phyloP scores from a whole-genome alignment of 176 grass and related monocot genomes.

The Urochloa ruziziensis region DNA sequence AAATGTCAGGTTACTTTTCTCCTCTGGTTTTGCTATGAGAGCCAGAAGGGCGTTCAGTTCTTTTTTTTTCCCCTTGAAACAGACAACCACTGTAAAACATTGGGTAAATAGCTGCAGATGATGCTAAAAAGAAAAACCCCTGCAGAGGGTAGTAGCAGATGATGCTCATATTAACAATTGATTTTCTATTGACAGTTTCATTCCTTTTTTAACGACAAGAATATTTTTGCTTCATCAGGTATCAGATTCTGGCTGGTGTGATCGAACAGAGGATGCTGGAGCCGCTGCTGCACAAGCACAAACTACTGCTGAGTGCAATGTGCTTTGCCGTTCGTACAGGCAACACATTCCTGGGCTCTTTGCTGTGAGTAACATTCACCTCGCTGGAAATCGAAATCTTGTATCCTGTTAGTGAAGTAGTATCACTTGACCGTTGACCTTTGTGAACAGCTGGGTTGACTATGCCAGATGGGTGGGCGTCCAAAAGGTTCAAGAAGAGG shows the following conservation, averaged over 20 bases:
- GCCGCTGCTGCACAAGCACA: conserved; percentile 70
- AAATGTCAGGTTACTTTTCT: background rate
- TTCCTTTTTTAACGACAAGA: background rate
- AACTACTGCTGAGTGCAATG: conserved; percentile 58
- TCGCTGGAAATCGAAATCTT: background rate
- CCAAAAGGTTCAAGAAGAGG: conserved; percentile 59
- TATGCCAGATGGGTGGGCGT: conserved; percentile 73
- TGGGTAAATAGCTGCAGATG: background rate
- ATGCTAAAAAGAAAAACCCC: too few relatives aligned
- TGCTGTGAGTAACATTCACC: conserved; percentile 55
- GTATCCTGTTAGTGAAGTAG: background rate
- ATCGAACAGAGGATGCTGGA: conserved; percentile 89
- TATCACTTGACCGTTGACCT: background rate
- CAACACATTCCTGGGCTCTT: conserved; percentile 85
- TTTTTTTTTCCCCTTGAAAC: background rate
- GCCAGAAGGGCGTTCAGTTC: background rate
- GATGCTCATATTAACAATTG: background rate
- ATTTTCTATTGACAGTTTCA: background rate
- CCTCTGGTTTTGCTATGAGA: background rate
- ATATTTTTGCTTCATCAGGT: conserved; percentile 39
- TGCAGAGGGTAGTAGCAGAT: too few relatives aligned
- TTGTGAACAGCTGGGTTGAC: conserved; percentile 76
- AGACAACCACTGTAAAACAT: background rate
- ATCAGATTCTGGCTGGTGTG: conserved; percentile 73
- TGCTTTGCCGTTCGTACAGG: conserved; percentile 70